These are phyloP conservation scores for Rhynchosporium secalis DNA, from an alignment of 2,329 filamentous ascomycete genomes.

Conservation along the genomic window DNA sequence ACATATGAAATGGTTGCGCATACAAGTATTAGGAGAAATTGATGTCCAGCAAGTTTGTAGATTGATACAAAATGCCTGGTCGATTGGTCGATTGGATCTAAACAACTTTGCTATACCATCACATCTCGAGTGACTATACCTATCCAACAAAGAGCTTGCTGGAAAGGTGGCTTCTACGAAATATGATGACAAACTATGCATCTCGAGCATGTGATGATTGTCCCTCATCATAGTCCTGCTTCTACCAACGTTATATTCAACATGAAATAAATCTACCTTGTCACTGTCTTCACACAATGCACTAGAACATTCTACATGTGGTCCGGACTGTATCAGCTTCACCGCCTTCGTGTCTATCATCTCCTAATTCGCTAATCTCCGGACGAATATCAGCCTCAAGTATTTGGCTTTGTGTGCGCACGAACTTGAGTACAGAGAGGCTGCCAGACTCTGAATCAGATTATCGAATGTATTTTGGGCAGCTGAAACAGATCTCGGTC, in stretches of 20 bases:
- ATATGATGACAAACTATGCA: too few species aligned
- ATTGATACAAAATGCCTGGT: too few species aligned
- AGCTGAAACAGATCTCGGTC: too few species aligned
- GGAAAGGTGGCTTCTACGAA: too few species aligned
- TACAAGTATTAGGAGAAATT: neutral
- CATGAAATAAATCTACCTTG: too few species aligned
- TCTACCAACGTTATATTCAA: too few species aligned
- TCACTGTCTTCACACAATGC: neutral
- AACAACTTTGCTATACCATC: too few species aligned
- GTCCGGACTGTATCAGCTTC: neutral
- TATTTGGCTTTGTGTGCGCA: neutral
- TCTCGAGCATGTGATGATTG: neutral
- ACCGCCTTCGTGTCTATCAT: slow-evolving; percentile 5
- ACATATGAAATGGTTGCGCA: too few species aligned
- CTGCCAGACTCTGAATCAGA: neutral
- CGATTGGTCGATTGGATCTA: too few species aligned
- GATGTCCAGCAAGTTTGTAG: neutral
- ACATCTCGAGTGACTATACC: too few species aligned
- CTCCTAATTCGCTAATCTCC: neutral
- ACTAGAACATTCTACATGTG: neutral
- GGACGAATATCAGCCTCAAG: slow-evolving; percentile 2
- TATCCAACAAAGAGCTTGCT: too few species aligned
- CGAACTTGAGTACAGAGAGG: neutral
- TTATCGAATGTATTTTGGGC: neutral
- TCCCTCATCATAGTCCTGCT: neutral